phyloP scores from a whole-genome alignment of 2,329 filamentous ascomycete species.

The Claviceps quebecensis region DNA sequence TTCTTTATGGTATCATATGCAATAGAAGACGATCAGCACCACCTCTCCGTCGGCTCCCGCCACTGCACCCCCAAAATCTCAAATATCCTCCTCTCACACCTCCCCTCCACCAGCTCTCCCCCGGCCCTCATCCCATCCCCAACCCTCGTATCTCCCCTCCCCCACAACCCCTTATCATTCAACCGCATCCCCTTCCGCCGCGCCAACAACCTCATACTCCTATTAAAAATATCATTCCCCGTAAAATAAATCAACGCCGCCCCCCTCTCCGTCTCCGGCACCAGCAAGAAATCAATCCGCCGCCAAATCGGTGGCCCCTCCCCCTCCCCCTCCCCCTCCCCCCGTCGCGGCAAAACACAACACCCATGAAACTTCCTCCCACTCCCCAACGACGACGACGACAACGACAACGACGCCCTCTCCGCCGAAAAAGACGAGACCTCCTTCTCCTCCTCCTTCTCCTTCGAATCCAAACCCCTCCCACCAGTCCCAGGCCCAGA shows the following conservation, averaged over 20 bases:
- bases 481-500: too few relatives aligned
- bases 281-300: slow-evolving; percentile 71
- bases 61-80: slow-evolving; percentile 71
- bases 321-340: slow-evolving; percentile 15
- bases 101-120: slow-evolving; percentile 59
- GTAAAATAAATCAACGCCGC: slow-evolving; percentile 91
- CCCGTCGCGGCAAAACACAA: slow-evolving; percentile 46
- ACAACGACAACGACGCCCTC: too few relatives aligned
- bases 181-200: slow-evolving; percentile 69
- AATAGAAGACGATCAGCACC: slow-evolving; percentile 39
- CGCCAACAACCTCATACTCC: slow-evolving; percentile 68
- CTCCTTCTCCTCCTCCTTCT: too few relatives aligned
- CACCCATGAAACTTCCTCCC: slow-evolving; percentile 85
- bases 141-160: slow-evolving; percentile 62
- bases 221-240: slow-evolving; percentile 87
- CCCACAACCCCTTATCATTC: slow-evolving; percentile 71
- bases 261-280: slow-evolving; percentile 65
- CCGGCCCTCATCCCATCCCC: slow-evolving; percentile 34
- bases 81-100: slow-evolving; percentile 68
- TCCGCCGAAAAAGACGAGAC: too few relatives aligned
- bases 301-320: slow-evolving; percentile 45
- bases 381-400: slow-evolving; percentile 25
- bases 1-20: background rate
- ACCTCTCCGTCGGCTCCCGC: slow-evolving; percentile 62
- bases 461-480: too few relatives aligned